Base-by-base conservation (phyloP, 2,329 filamentous ascomycete genomes). In the Ophiocordyceps camponoti-saundersi region DNA sequence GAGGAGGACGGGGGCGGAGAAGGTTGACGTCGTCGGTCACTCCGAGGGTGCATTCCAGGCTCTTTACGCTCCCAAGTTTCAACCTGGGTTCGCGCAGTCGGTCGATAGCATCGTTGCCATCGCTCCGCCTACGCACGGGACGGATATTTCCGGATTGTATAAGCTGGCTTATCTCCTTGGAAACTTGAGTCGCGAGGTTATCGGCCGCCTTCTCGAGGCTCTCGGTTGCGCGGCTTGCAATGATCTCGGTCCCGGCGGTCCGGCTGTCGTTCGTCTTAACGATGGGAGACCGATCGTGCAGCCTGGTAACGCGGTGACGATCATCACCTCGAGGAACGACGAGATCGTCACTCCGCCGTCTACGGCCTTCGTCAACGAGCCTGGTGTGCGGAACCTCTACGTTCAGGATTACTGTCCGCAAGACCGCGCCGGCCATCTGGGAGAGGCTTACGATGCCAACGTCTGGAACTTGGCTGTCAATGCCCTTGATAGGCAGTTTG, bases 21-120 rank as follows among this genome's bases (percentile, higher is more conserved):
- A 53, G 47, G 44, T 56, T 16, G 54, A 56, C 43, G 30, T 56
- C 7, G 48, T 55, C 32, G 53, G 54, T 20, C 54, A 56, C 46
- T 53, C 52, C 21, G 54, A 56, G 44, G 54, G 54, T 23, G 54
- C 40, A 22, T 52, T 56, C 40, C 52, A 52, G 44, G n/a, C 50
- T 13, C 46, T 56, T 16, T 56, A 55, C 47, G 48, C 45, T 18
- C 43, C 54, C 42, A 55, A 53, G 42, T 51, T 55, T 44, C 21
- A 36, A 2, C 32, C 30, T 2, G 50, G 48, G 26, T 44, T 53
- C 16, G 30, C 49, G 1, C 30, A 39, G 13, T 39, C 51, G 34
- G 47, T 55, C 21, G 52, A 53, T 20, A 41, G 46, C n/a, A 47
- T 54, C 30, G 48, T 56, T 18, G 53, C 53, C 41, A 48, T 53